Base-by-base conservation (phyloP, 306 rosid species). In the Medicago truncatula region DNA sequence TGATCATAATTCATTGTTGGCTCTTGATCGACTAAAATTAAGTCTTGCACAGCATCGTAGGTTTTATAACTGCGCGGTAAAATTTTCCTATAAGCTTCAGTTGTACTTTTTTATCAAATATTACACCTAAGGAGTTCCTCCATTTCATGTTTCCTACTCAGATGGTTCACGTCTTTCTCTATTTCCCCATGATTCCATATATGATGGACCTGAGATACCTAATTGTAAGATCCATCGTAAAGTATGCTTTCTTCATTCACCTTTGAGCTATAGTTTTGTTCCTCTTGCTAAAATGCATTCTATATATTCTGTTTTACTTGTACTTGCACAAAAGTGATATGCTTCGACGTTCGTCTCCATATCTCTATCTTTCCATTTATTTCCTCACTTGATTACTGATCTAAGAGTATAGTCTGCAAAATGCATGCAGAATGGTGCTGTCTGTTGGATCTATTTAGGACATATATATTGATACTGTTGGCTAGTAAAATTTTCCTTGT, bases 381-480 rank as follows among this genome's bases (percentile, higher is more conserved):
- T 43, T 40, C 53, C n/a, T 66, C 50, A 36, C 69, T 63, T 34
- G 69, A 63, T 36, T 63, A 8, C n/a, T 14, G 4, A 62, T 36
- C 25, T 16, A 36, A 36, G 23, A 63, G 12, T 63, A 18, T 38
- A 13, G n/a, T 63, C 21, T 36, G 13, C 46, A 63, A 63, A 63
- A 34, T 14, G 38, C 34, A 36, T 63, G 49, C 23, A 63, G 5
- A 16, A 36, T 63, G 69, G 69, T 8, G 14, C 8, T 9, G 69
- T 38, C 49, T 64, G 43, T 34, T 34, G 67, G 64, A 58, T 5
- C 12, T 16, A 16, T 58, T 12, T 58, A 5, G 39, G 70, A 38
- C 47, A 64, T 38, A 63, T 64, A 64, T 21, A 16, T 64, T 73
- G 54, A 49, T 67, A 58, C 18, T 47, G 65, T 52, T 61, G 73